phyloP scores from a whole-genome alignment of 345 rosid genomes.

The Citrus cavaleriei region DNA sequence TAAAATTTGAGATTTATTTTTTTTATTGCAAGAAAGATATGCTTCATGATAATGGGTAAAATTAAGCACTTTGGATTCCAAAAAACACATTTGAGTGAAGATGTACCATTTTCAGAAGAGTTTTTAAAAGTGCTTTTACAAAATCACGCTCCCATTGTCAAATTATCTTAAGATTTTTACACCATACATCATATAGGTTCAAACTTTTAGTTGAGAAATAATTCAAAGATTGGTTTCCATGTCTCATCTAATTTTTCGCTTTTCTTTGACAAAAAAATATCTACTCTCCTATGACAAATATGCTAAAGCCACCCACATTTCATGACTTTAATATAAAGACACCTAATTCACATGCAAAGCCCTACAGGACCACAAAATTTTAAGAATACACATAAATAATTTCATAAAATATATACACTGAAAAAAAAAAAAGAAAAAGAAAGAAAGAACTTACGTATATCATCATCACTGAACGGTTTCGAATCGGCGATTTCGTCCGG shows the following conservation, averaged over 20 bases:
- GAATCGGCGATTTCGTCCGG: conserved; percentile 78
- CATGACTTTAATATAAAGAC: not conserved
- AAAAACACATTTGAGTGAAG: not conserved
- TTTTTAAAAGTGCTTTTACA: not conserved
- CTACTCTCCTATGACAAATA: not conserved
- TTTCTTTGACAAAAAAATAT: not conserved
- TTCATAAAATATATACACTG: no score
- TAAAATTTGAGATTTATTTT: no score
- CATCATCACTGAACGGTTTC: conserved; percentile 85
- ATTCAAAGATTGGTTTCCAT: not conserved
- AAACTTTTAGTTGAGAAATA: not conserved
- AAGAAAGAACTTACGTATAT: conserved; percentile 55
- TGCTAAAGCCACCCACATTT: not conserved
- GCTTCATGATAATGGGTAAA: not conserved
- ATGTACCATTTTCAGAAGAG: not conserved
- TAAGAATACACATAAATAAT: no score
- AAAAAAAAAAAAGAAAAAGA: not conserved
- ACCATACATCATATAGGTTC: not conserved
- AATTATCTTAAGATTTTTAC: not conserved
- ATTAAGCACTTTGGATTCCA: not conserved
- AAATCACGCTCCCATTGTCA: not conserved
- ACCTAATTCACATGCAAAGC: conserved; percentile 8
- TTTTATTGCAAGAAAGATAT: no score
- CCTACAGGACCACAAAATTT: not conserved
- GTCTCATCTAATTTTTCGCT: not conserved